phyloP scores from a whole-genome alignment of 352 stramenopile genomes.

The Globisporangium takayamanum region DNA sequence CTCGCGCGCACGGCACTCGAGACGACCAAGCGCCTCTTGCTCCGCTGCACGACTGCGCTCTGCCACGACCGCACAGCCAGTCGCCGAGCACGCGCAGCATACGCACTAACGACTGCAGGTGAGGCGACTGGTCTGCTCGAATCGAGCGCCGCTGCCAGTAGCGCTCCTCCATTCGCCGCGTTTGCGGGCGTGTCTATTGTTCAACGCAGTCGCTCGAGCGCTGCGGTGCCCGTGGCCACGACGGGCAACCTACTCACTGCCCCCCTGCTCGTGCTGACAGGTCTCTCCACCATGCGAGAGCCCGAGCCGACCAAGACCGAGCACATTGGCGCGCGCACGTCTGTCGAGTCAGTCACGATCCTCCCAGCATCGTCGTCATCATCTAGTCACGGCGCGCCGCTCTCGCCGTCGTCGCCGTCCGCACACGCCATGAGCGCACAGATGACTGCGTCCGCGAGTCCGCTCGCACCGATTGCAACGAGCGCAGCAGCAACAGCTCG shows the following conservation, averaged over 20 bases:
- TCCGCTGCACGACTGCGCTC: not conserved
- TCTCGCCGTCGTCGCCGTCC: constrained; percentile 16
- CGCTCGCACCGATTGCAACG: not conserved
- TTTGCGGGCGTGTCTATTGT: too few relatives aligned
- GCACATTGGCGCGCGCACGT: not conserved
- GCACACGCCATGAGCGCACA: constrained; percentile 3
- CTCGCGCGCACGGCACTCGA: constrained; percentile 18
- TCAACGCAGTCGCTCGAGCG: not conserved
- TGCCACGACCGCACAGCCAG: too few relatives aligned
- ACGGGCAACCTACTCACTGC: constrained; percentile 11
- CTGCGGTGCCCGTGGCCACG: not conserved
- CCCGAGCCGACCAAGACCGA: constrained; percentile 6
- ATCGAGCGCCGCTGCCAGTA: too few relatives aligned
- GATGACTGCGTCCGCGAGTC: not conserved
- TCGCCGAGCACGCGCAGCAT: not conserved
- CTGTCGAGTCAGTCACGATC: constrained; percentile 6
- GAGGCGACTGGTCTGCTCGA: not conserved
- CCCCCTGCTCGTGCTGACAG: constrained; percentile 9
- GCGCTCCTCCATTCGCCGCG: too few relatives aligned
- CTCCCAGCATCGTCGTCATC: constrained; percentile 11
- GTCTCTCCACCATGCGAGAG: constrained; percentile 15
- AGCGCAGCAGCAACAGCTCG: not conserved
- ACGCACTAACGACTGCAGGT: not conserved
- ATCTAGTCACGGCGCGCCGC: not conserved
- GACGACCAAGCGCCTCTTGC: not conserved